phyloP scores from a whole-genome alignment of 2,329 filamentous ascomycete species.

The Apiospora hydei region DNA sequence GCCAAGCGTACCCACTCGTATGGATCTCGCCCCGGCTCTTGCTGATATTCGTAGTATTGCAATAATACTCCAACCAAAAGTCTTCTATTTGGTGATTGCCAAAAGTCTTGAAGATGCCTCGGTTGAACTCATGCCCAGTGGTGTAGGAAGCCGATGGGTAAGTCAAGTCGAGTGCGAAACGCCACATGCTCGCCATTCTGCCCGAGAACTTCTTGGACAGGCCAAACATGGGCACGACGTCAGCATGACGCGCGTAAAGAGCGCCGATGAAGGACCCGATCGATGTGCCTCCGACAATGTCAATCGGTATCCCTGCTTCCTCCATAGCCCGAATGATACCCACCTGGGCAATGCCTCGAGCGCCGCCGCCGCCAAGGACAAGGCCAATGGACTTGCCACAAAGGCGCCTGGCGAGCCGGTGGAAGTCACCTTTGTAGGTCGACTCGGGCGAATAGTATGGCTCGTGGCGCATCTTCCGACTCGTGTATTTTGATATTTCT shows the following conservation, averaged over 20 bases:
- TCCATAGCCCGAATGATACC: slow-evolving; percentile 95
- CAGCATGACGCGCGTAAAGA: slow-evolving; percentile 93
- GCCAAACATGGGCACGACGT: slow-evolving; percentile 96
- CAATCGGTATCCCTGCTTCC: slow-evolving; percentile 94
- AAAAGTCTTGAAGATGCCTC: slow-evolving; percentile 98
- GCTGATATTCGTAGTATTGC: slow-evolving; percentile 99
- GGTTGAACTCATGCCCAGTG: slow-evolving; percentile 98
- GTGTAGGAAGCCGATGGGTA: slow-evolving; percentile 98
- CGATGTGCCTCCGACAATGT: slow-evolving; percentile 93
- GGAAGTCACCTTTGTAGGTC: slow-evolving; percentile 95
- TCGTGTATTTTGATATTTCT: slow-evolving; percentile 98
- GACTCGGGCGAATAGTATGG: slow-evolving; percentile 91
- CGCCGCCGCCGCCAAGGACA: slow-evolving; percentile 92
- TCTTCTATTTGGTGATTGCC: slow-evolving; percentile 97
- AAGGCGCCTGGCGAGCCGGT: slow-evolving; percentile 85
- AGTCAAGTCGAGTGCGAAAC: slow-evolving; percentile 94
- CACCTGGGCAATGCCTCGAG: slow-evolving; percentile 89
- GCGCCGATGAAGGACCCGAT: slow-evolving; percentile 96
- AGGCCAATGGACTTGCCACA: slow-evolving; percentile 95
- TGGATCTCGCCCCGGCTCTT: slow-evolving; percentile 92
- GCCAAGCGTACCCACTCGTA: slow-evolving; percentile 96
- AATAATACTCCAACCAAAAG: slow-evolving; percentile 99
- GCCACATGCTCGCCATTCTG: slow-evolving; percentile 99
- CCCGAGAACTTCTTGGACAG: slow-evolving; percentile 97
- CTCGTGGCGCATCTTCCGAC: slow-evolving; percentile 85